These are phyloP conservation scores for Trypanosoma platydactyli DNA, from an alignment of 208 protist genomes.

Conservation along the genomic window DNA sequence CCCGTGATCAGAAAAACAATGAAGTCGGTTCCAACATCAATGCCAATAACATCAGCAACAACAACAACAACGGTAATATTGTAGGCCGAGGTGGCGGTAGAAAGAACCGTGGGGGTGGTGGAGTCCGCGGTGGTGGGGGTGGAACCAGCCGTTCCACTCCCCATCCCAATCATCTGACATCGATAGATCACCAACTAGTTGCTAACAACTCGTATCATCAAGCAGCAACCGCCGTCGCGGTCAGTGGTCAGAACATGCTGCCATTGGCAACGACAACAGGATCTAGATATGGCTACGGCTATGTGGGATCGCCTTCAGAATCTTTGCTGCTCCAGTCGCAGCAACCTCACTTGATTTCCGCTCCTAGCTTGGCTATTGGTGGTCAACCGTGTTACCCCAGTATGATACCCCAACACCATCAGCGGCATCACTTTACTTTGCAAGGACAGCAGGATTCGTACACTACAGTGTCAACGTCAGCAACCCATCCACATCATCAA, in stretches of 20 bases:
- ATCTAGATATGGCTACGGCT: slow-evolving; percentile 20
- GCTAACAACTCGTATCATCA: slow-evolving; percentile 3
- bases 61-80: neutral
- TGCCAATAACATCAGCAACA: too few species aligned
- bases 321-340: slow-evolving; percentile 15
- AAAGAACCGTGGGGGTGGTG: slow-evolving; percentile 17
- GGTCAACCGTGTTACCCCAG: slow-evolving; percentile 29
- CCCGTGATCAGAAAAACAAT: slow-evolving; percentile 1
- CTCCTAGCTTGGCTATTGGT: slow-evolving; percentile 24
- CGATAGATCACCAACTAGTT: slow-evolving; percentile 2
- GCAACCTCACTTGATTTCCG: slow-evolving; percentile 17
- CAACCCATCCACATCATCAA: slow-evolving; percentile 12
- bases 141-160: neutral
- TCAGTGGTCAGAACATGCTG: slow-evolving; percentile 4
- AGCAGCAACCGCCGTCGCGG: neutral
- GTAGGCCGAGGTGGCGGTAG: slow-evolving; percentile 2
- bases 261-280: slow-evolving; percentile 10
- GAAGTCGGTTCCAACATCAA: too few species aligned
- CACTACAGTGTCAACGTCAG: neutral
- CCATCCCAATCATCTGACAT: neutral
- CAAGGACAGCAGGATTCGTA: slow-evolving; percentile 7
- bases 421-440: slow-evolving; percentile 12
- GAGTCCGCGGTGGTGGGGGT: neutral
- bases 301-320: slow-evolving; percentile 9
- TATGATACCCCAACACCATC: slow-evolving; percentile 11